Conservation (phyloP, 2,329 filamentous ascomycete genomes). For the Acrodontium crateriforme region DNA sequence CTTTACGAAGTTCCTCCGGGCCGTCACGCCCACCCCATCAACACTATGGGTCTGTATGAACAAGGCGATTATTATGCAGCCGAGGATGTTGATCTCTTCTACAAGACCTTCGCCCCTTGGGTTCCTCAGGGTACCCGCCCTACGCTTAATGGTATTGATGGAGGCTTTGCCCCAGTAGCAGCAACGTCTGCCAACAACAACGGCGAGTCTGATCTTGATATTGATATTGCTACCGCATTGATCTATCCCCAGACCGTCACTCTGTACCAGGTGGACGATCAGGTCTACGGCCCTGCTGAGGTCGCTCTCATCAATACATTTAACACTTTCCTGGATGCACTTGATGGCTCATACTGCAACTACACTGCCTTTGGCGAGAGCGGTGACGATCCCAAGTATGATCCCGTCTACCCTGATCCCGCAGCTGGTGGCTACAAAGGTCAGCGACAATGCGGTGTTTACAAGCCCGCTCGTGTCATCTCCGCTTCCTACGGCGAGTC, state of each 20-base stretch:
- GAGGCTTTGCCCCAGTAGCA: constrained; percentile 20
- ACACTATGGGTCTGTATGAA: constrained; percentile 2
- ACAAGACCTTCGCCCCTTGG: constrained; percentile 14
- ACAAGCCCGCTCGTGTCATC: constrained; percentile 40
- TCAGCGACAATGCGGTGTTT: constrained; percentile 29
- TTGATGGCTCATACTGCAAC: constrained; percentile 11
- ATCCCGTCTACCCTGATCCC: constrained; percentile 31
- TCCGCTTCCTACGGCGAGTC: constrained; percentile 52
- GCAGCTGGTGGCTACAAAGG: constrained; percentile 36
- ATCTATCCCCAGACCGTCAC: constrained; percentile 12
- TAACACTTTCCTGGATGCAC: constrained; percentile 10
- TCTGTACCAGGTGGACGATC: constrained; percentile 12
- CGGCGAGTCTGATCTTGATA: constrained; percentile 10
- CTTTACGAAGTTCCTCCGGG: constrained; percentile 30
- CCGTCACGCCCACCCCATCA: constrained; percentile 2
- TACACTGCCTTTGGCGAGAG: constrained; percentile 8
- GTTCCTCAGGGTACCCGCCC: constrained; percentile 12
- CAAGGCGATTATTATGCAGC: too few species aligned
- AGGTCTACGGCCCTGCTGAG: background rate
- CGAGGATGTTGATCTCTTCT: constrained; percentile 27
- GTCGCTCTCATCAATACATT: constrained; percentile 4
- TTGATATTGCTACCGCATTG: constrained; percentile 6
- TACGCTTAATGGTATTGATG: constrained; percentile 12
- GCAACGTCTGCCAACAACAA: constrained; percentile 1
- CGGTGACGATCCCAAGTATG: constrained; percentile 6